A percentile compares a stretch with the other conserved stretches of the same genome.
Conservation (phyloP, 495 filamentous ascomycete genomes). For the Tuber borchii region DNA sequence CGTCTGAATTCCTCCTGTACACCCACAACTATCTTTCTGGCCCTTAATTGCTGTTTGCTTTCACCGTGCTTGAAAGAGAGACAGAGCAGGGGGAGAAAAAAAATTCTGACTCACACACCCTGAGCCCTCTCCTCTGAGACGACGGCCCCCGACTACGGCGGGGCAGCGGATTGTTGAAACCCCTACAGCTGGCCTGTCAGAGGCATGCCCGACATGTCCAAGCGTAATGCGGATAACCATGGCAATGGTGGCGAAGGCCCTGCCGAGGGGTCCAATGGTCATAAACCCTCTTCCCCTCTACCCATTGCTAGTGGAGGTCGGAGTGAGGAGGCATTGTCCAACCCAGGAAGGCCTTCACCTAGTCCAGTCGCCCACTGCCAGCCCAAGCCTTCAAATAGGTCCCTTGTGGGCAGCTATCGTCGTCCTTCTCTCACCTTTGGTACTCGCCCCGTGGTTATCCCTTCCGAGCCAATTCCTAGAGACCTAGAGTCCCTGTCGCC, state of each 20-base stretch:
- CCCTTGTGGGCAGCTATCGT: conserved; percentile 29
- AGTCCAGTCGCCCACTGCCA: background rate
- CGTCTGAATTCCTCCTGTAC: background rate
- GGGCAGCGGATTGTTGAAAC: background rate
- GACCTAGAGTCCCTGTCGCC: conserved; percentile 52
- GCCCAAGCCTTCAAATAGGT: background rate
- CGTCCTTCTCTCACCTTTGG: conserved; percentile 36
- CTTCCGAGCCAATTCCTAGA: conserved; percentile 43
- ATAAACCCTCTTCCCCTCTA: background rate
- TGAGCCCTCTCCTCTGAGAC: background rate
- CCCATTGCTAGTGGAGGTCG: background rate
- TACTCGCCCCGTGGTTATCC: conserved; percentile 19
- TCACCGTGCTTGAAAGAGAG: background rate
- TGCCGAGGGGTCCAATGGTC: background rate
- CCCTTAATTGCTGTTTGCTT: background rate
- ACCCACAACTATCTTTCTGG: background rate
- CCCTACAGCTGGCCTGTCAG: background rate
- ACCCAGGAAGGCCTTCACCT: background rate
- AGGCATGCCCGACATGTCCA: background rate
- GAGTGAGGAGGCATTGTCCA: background rate
- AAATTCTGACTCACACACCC: background rate
- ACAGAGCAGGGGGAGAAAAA: background rate
- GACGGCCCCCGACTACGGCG: background rate
- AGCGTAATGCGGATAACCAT: background rate
- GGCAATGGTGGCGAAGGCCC: background rate